Evolutionary conservation across 2,329 filamentous ascomycete species (phyloP).

Genomic region (Arthrobotrys entomopaga): DNA sequence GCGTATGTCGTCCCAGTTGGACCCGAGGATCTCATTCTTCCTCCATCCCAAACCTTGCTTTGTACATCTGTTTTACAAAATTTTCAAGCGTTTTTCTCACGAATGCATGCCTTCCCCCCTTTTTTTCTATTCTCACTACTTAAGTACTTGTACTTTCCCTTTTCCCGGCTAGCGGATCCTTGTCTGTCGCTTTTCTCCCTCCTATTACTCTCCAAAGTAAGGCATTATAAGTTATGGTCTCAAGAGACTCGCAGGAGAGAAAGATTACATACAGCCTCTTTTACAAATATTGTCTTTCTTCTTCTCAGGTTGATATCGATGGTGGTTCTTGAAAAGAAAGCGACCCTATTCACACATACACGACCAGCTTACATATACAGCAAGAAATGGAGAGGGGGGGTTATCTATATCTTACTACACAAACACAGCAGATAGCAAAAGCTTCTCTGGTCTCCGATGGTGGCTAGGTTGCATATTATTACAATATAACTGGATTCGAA

Average conservation of each 20-base stretch:
- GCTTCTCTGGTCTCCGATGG: constrained; percentile 1
- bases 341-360: not conserved
- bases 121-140: too few relatives aligned
- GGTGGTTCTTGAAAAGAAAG: not conserved
- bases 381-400: not conserved
- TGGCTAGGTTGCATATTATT: not conserved
- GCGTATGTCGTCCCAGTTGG: not conserved
- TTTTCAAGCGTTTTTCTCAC: too few relatives aligned
- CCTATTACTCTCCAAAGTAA: too few relatives aligned
- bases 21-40: not conserved
- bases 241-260: not conserved
- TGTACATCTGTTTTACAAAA: too few relatives aligned
- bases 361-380: not conserved
- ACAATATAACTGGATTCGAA: not conserved
- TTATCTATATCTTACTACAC: not conserved
- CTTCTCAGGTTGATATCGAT: not conserved
- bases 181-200: too few relatives aligned
- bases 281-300: not conserved
- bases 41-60: too few relatives aligned
- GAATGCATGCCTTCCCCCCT: too few relatives aligned
- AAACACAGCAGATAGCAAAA: not conserved
- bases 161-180: too few relatives aligned
- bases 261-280: not conserved
- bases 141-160: too few relatives aligned
- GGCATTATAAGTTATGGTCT: too few relatives aligned